Conservation (phyloP, 192 early-diverging fungal species). For the Phycomyces blakesleeanus region DNA sequence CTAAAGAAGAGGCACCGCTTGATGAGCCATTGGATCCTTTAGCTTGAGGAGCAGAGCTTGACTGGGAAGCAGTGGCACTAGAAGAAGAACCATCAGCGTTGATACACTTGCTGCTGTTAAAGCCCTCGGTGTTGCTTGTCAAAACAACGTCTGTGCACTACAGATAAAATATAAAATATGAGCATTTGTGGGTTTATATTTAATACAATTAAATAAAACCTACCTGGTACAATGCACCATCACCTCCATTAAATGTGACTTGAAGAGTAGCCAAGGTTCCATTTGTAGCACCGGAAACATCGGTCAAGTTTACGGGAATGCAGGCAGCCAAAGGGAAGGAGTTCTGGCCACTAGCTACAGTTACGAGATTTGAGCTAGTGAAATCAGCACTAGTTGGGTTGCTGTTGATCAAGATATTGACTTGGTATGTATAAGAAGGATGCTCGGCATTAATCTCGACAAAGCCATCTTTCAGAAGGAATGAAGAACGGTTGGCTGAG, state of each 20-base stretch:
- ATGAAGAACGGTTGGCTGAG: slow-evolving; percentile 28
- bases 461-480: slow-evolving; percentile 46
- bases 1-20: background rate
- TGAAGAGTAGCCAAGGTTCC: slow-evolving; percentile 54
- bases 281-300: slow-evolving; percentile 32
- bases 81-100: slow-evolving; percentile 21
- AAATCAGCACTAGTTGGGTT: slow-evolving; percentile 43
- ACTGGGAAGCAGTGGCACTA: background rate
- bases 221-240: slow-evolving; percentile 48
- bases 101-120: slow-evolving; percentile 18
- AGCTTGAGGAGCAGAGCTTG: background rate
- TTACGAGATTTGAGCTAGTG: slow-evolving; percentile 19
- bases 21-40: background rate
- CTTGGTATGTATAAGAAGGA: slow-evolving; percentile 31
- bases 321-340: slow-evolving; percentile 38
- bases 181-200: background rate
- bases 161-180: background rate
- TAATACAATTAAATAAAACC: background rate
- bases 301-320: slow-evolving; percentile 35
- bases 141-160: slow-evolving; percentile 31
- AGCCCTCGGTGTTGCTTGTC: slow-evolving; percentile 2
- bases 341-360: slow-evolving; percentile 14
- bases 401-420: slow-evolving; percentile 37
- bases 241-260: slow-evolving; percentile 46
- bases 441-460: slow-evolving; percentile 42